phyloP scores from a whole-genome alignment of 345 rosid species.

The Salix koriyanagi region DNA sequence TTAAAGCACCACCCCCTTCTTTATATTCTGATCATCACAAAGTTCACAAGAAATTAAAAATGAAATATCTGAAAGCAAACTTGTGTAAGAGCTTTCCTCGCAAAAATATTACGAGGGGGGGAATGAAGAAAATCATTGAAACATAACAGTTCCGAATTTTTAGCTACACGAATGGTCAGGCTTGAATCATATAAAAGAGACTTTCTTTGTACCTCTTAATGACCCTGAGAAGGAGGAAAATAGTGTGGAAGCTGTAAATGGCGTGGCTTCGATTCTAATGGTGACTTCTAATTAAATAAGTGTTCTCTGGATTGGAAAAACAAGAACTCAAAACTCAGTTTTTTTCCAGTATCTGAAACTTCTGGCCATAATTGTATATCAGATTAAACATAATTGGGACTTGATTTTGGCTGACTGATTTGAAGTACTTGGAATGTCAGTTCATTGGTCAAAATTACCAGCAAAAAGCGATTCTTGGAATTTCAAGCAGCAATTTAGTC shows the following conservation, averaged over 20 bases:
- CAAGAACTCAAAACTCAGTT: too few relatives aligned
- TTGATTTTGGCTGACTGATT: too few relatives aligned
- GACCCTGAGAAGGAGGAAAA: not conserved
- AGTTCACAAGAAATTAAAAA: not conserved
- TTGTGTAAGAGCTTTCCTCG: not conserved
- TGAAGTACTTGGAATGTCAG: not conserved
- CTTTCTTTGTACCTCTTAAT: not conserved
- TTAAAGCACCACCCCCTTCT: not conserved
- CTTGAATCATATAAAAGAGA: not conserved
- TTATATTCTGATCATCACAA: not conserved
- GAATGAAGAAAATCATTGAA: not conserved
- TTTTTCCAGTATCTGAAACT: too few relatives aligned
- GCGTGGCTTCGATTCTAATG: not conserved
- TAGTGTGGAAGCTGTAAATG: not conserved
- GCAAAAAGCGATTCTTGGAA: not conserved
- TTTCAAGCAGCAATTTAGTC: not conserved
- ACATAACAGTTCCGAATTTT: not conserved
- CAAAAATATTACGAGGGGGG: not conserved
- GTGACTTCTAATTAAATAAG: not conserved
- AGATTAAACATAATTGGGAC: too few relatives aligned
- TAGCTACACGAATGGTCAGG: too few relatives aligned
- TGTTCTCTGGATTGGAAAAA: too few relatives aligned
- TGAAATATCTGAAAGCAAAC: not conserved
- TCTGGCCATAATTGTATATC: too few relatives aligned
- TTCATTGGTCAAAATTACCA: not conserved